These are phyloP conservation scores for Solanum raphanifolium DNA, from an alignment of 257 asterid genomes.

Conservation along the genomic window DNA sequence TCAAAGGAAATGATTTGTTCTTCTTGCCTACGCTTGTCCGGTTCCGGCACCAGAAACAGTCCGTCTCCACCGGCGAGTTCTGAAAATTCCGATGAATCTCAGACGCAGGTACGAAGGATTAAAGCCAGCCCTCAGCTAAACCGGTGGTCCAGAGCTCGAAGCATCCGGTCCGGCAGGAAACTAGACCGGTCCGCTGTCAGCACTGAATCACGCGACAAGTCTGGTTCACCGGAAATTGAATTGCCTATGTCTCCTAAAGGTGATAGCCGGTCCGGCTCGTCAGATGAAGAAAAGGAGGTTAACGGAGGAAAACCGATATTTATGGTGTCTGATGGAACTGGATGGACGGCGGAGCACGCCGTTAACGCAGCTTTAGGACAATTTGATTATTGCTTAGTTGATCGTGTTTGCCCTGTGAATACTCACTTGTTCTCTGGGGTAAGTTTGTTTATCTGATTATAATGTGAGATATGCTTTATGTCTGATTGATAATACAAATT, in stretches of 20 bases:
- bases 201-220: not conserved
- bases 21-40: constrained; percentile 20
- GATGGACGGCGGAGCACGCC: constrained; percentile 95
- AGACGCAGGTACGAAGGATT: constrained; percentile 27
- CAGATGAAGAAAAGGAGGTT: constrained; percentile 22
- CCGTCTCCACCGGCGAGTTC: constrained; percentile 17
- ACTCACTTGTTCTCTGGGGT: constrained; percentile 96
- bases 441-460: constrained; percentile 2
- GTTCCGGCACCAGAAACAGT: not conserved
- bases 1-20: constrained; percentile 29
- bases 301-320: constrained; percentile 45
- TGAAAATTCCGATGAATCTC: constrained; percentile 16
- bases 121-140: constrained; percentile 66
- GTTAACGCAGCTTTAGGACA: constrained; percentile 90
- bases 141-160: constrained; percentile 93
- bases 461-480: not conserved
- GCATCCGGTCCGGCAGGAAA: constrained; percentile 72
- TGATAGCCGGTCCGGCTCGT: constrained; percentile 15
- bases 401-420: constrained; percentile 69
- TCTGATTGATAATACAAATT: not conserved
- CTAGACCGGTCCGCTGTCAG: constrained; percentile 35
- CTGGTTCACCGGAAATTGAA: constrained; percentile 7
- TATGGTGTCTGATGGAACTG: constrained; percentile 93
- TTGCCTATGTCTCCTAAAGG: not conserved
- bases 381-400: constrained; percentile 83